Percentiles rank a stretch among this genome's conserved stretches.
Evolutionary conservation across 495 filamentous ascomycete genomes (phyloP).

Genomic region (Penicillium daleae): DNA sequence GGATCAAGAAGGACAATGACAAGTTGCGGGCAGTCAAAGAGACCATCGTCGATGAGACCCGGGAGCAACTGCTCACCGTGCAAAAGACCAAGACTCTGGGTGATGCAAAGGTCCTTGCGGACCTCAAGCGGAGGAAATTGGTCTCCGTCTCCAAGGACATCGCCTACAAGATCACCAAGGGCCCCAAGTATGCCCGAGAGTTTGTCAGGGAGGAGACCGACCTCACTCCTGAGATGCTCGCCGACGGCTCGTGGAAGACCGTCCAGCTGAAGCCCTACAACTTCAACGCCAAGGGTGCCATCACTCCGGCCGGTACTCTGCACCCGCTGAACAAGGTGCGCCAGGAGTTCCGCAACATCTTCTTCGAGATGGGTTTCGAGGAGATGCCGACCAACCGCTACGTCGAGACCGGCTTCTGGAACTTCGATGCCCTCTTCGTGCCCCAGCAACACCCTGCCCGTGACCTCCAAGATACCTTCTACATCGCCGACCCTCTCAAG

Average conservation of each 20-base stretch:
- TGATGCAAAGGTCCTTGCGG: slow-evolving; percentile 72
- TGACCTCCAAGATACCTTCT: slow-evolving; percentile 97
- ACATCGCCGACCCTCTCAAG: slow-evolving; percentile 82
- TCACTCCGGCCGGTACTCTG: slow-evolving; percentile 78
- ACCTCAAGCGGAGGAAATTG: slow-evolving; percentile 89
- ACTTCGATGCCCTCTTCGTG: slow-evolving; percentile 96
- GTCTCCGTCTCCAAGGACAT: slow-evolving; percentile 81
- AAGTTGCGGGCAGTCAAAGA: slow-evolving; percentile 60
- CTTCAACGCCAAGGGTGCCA: slow-evolving; percentile 87
- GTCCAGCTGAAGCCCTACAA: slow-evolving; percentile 95
- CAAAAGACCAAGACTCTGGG: slow-evolving; percentile 66
- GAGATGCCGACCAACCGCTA: slow-evolving; percentile 62
- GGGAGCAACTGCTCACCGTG: slow-evolving; percentile 71
- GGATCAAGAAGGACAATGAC: slow-evolving; percentile 89
- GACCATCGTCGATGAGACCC: slow-evolving; percentile 77
- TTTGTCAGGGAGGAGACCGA: slow-evolving; percentile 94
- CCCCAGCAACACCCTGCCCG: slow-evolving; percentile 97
- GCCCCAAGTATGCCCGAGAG: slow-evolving; percentile 80
- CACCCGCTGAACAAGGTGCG: slow-evolving; percentile 96
- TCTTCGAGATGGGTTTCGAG: slow-evolving; percentile 77
- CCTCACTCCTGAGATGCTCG: slow-evolving; percentile 89
- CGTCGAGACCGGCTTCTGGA: slow-evolving; percentile 98
- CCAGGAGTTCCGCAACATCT: slow-evolving; percentile 91
- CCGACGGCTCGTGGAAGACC: slow-evolving; percentile 67
- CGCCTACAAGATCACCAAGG: slow-evolving; percentile 80